These are phyloP conservation scores for Novymonas esmeraldas DNA, from an alignment of 208 protist species.

Conservation along the genomic window DNA sequence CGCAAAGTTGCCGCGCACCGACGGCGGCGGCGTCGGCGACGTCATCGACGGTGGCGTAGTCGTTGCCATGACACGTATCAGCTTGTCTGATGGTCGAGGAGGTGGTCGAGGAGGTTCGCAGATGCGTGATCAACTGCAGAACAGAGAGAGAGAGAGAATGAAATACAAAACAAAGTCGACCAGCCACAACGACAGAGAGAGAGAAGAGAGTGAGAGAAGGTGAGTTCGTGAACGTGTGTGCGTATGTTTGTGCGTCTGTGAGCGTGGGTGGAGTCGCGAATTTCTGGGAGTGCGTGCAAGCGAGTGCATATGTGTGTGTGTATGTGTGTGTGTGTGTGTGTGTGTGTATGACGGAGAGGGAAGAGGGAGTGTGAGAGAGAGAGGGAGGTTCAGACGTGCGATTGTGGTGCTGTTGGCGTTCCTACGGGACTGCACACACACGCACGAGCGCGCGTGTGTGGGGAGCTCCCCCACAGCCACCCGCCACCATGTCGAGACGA, in stretches of 20 bases:
- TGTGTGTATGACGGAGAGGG: not conserved
- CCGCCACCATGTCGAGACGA: no score
- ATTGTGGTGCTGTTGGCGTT: no score
- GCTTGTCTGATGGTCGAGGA: not conserved
- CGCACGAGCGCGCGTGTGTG: no score
- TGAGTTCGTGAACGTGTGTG: not conserved
- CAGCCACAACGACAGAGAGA: not conserved
- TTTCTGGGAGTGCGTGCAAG: not conserved
- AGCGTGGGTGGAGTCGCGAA: not conserved
- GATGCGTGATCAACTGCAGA: no score
- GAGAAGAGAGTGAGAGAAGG: constrained; percentile 13
- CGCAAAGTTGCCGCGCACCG: constrained; percentile 36
- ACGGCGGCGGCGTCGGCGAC: not conserved
- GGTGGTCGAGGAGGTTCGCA: not conserved
- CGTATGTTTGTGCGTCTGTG: not conserved
- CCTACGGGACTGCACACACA: no score
- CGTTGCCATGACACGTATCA: not conserved
- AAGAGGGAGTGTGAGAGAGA: not conserved
- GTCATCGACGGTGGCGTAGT: not conserved
- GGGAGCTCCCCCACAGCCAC: no score
- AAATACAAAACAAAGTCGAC: not conserved
- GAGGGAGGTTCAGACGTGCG: no score
- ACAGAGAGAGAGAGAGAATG: not conserved
- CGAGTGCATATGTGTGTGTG: not conserved
- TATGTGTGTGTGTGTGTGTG: not conserved